Evolutionary conservation across 2,329 filamentous ascomycete species (phyloP), one percentile per base, ranked within the genome.

Genomic region (Ophiosphaerella herpotricha): DNA sequence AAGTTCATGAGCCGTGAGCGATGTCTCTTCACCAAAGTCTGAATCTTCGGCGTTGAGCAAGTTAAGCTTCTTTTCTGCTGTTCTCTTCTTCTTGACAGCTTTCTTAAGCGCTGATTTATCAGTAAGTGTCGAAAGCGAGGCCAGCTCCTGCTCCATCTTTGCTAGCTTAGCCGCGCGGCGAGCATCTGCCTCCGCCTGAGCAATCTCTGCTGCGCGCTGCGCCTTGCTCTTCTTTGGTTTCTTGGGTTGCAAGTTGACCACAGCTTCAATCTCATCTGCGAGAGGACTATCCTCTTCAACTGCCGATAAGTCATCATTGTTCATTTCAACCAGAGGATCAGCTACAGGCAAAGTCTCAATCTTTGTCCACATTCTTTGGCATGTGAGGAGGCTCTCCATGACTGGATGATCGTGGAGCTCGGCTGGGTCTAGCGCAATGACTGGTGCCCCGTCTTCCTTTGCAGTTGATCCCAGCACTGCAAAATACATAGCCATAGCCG

Each of bases 11-110:
- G 86, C 85, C 46, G 91, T 90, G 50, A 97, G 82, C 4, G 80
- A 77, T 13, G 90, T 87, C 71, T 96, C 91, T 66, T 99, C 94
- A 62, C 93, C 94, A 69, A 99, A 93, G 77, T 99, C 94, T 2
- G 91, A 96, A 63, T 90, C 83, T 54, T 88, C 84, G 43, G 83
- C 82, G 26, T 75, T 75, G 54, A 71, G 64, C 13, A 74, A 69
- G 50, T 67, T 71, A 55, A 68, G 55, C 53, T 66, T 66, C 39
- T 62, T 55, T 13, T 59, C 57, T 26, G 58, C 38, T 6, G 48
- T 47, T 43, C 64, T 61, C 52, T 64, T 61, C 45, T 76, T 75
- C 64, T 77, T 81, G 55, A 67, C 61, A 57, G 77, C 79, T 67
- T 80, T 82, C 51, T 75, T 71, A 55, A 76, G 75, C 45, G 73